A percentile compares a stretch with the other conserved stretches of the same genome.
Evolutionary conservation across 1,139 yeast species (phyloP).

Genomic region (Meyerozyma elateridarum): DNA sequence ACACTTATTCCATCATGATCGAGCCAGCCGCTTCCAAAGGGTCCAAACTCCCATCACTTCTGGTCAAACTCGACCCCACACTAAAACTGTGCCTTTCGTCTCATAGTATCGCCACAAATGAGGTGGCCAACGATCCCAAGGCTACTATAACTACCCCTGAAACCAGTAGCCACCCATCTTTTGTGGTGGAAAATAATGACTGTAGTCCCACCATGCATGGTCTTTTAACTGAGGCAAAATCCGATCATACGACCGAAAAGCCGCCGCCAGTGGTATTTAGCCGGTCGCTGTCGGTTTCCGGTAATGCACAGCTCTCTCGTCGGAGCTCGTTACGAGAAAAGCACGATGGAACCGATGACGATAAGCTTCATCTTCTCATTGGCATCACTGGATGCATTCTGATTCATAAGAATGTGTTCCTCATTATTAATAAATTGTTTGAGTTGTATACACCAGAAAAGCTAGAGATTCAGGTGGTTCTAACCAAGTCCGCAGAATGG

Average conservation of each 20-base stretch:
- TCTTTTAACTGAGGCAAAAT: not conserved
- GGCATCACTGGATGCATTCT: conserved; percentile 29
- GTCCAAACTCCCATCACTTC: conserved; percentile 10
- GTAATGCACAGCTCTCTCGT: conserved; percentile 1
- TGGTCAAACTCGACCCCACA: conserved; percentile 20
- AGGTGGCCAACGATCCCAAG: conserved; percentile 4
- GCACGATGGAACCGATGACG: no score
- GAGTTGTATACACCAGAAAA: conserved; percentile 21
- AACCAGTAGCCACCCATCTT: conserved; percentile 17
- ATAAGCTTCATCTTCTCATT: conserved; percentile 22
- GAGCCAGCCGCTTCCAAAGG: no score
- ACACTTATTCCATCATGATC: no score
- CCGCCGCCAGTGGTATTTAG: conserved; percentile 1
- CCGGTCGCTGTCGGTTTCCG: not conserved
- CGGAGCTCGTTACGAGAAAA: not conserved
- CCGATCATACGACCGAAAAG: not conserved
- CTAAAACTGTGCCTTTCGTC: conserved; percentile 23
- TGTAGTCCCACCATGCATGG: conserved; percentile 24
- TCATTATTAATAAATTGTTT: conserved; percentile 25
- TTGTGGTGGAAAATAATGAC: conserved; percentile 16
- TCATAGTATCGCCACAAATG: no score
- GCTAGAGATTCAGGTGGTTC: conserved; percentile 24
- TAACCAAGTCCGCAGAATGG: conserved; percentile 27
- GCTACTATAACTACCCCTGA: conserved; percentile 4
- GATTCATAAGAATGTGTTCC: conserved; percentile 21